Conservation (phyloP, 1,139 yeast species). For the Yamadazyma mexicana region DNA sequence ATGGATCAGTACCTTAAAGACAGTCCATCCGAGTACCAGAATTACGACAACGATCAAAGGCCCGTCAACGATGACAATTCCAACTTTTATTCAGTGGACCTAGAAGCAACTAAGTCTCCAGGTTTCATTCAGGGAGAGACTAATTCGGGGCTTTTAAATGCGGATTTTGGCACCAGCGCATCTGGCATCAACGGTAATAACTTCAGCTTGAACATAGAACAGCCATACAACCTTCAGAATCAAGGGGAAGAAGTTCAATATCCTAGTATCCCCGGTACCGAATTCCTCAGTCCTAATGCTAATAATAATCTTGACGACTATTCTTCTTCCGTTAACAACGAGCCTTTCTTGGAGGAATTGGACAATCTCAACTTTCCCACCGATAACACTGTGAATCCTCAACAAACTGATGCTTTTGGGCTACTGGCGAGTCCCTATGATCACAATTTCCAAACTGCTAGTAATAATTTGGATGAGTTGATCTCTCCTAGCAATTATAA, state of each 20-base stretch:
- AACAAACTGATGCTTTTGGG: slow-evolving; percentile 1
- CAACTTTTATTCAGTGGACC: background rate
- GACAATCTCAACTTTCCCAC: slow-evolving; percentile 20
- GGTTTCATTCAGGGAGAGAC: background rate
- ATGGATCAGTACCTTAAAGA: slow-evolving; percentile 43
- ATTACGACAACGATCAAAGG: slow-evolving; percentile 6
- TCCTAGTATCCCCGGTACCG: slow-evolving; percentile 17
- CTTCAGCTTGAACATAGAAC: slow-evolving; percentile 16
- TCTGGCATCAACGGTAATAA: slow-evolving; percentile 7
- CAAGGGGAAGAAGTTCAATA: slow-evolving; percentile 16
- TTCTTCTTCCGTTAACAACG: slow-evolving; percentile 22
- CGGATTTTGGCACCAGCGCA: slow-evolving; percentile 1
- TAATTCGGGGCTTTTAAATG: background rate
- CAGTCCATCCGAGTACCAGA: slow-evolving; percentile 31
- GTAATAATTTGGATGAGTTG: slow-evolving; percentile 34
- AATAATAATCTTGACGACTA: slow-evolving; percentile 11
- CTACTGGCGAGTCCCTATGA: slow-evolving; percentile 3
- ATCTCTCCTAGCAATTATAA: slow-evolving; percentile 31
- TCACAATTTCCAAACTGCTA: slow-evolving; percentile 8
- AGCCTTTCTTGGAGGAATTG: slow-evolving; percentile 38
- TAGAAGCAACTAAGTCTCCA: background rate
- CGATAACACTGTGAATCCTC: slow-evolving; percentile 1
- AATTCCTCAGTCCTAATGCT: slow-evolving; percentile 16
- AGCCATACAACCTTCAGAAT: slow-evolving; percentile 14
- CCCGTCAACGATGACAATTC: background rate